Base-by-base conservation (phyloP, 306 rosid genomes). In the Cercis canadensis region DNA sequence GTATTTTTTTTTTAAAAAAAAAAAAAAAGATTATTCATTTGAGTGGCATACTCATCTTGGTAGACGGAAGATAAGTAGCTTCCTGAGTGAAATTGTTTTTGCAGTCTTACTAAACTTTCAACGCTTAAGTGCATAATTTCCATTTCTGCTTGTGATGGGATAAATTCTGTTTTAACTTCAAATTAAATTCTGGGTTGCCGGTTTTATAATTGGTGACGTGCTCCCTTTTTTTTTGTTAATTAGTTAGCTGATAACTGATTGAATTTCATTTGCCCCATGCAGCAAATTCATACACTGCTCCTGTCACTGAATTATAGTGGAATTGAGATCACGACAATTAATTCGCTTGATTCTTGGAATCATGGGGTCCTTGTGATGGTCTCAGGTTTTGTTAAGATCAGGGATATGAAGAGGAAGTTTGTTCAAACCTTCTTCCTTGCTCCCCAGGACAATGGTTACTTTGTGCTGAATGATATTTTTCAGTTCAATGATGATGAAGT, bases 391-490 rank as follows among this genome's bases (percentile, higher is more conserved):
- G 90, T 92, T 51, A 91, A 87, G 85, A 67, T 84, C 6, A 89
- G 88, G 75, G 99, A 89, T 72, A 81, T 81, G 39, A 86, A 71
- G 73, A 91, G 92, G 74, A 94, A 79, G 75, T 94, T 91, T 83
- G 84, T 87, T 15, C 97, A 94, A 78, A 84, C 95, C 9, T 89
- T 94, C 78, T 82, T 94, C 73, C 96, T 94, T 57, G 97, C 96
- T 47, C 99, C 99, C 37, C 97, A 91, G 79, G 97, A 91, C 61
- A 91, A 85, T 57, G 97, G 99, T 46, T 94, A 74, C 81, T 91
- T 86, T 77, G 95, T 94, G 19, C 88, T 89, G 65, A 94, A 87
- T 64, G 99, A 94, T 76, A 82, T 94, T 50, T 86, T 94, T 72
- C 99, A 94, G 50, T 91, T 81, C 57, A 39, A 81, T 18, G 92